Base-by-base conservation (phyloP, 2,329 filamentous ascomycete species). In the Tolypocladium tundrense region DNA sequence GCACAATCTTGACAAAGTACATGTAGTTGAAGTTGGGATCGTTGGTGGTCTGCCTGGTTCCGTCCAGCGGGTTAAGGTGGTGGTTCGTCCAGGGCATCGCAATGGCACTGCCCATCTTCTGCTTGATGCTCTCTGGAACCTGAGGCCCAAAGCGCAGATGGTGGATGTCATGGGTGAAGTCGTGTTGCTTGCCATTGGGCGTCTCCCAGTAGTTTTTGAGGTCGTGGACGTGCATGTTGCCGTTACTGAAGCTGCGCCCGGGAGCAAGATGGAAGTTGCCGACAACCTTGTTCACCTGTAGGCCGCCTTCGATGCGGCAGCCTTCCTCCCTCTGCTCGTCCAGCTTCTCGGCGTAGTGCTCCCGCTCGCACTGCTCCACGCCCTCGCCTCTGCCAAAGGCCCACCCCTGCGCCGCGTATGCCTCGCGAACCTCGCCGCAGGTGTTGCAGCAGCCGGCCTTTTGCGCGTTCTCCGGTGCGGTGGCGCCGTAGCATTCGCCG, bases 1-100 rank as follows among this genome's bases (percentile, higher is more conserved):
- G 91, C 39, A 99, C 94, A 58, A 99, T 94, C 80, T 99, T 99
- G 74, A 99, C 82, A 74, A 99, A 99, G 79, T 99, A 99, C 91
- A 97, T 96, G 74, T 87, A 99, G 78, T 97, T 99, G 80, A 82
- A 97, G 63, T 88, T 88, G 64, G 90, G 84, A 68, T 97, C 91
- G 41, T 82, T 77, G 2, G 91, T 95, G 56, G 80, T 75, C 77
- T 97, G 91, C 62, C 82, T 77, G 4, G 88, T 89, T 56, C 82
- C 80, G 68, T 99, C 95, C 5, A 99, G 84, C 5, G 94, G 94
- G 73, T 97, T 97, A 64, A 90, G 75, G 73, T 97, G 91, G 74
- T 96, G 90, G 73, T 91, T 92, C 13, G 88, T 91, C 90, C 90
- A 96, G 60, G 77, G 81, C 69, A 75, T 78, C 11, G 73, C 71